Conservation (phyloP, 345 rosid genomes). For the Eucalyptus guilfoylei region DNA sequence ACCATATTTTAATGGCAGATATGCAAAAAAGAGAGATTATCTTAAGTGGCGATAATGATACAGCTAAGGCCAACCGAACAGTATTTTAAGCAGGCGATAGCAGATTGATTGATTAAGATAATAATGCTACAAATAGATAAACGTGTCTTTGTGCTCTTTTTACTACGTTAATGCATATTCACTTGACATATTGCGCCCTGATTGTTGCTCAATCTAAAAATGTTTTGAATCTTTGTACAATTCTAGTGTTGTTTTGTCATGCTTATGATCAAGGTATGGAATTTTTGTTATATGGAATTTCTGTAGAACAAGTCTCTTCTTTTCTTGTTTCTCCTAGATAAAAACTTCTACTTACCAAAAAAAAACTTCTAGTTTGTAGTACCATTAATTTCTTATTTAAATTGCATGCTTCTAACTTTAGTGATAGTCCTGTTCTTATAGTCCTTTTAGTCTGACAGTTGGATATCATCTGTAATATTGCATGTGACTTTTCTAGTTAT, state of each 20-base stretch:
- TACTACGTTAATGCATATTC: not conserved
- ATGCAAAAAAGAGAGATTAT: not conserved
- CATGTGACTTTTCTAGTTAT: not conserved
- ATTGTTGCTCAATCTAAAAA: not conserved
- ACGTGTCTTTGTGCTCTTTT: not conserved
- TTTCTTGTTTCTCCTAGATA: not conserved
- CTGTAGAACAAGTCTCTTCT: not conserved
- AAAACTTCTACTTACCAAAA: too few species aligned
- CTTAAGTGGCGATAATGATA: not conserved
- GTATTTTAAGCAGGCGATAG: not conserved
- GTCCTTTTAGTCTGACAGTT: not conserved
- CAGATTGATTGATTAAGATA: not conserved
- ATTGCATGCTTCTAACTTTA: not conserved
- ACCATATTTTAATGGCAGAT: not conserved
- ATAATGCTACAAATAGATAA: not conserved
- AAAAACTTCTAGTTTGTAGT: not conserved
- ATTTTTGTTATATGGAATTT: not conserved
- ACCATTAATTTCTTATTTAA: not conserved
- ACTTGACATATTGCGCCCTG: not conserved
- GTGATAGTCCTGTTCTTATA: not conserved
- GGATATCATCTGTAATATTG: not conserved
- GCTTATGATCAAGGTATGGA: not conserved
- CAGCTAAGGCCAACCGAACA: not conserved
- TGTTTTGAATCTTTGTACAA: not conserved
- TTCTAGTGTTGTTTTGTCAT: not conserved